These are phyloP conservation scores for Nidularia pulvinata DNA, from an alignment of 768 basidiomycete genomes.

Conservation along the genomic window DNA sequence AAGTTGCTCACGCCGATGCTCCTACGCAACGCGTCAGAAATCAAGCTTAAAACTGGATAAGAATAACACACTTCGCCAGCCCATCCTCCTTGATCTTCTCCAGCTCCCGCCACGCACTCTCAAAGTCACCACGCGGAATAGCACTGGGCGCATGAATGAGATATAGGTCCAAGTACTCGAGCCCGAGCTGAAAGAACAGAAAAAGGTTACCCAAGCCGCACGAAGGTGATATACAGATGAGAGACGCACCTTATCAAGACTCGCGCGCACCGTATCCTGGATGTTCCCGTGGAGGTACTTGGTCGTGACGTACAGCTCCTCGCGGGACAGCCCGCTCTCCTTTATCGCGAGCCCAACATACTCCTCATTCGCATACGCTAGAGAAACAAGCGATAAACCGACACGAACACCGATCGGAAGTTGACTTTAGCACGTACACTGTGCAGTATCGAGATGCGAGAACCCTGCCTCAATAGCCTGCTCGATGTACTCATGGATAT, in stretches of 20 bases:
- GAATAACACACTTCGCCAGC: constrained; percentile 29
- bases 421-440: constrained; percentile 29
- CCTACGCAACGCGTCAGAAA: constrained; percentile 25
- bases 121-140: constrained; percentile 24
- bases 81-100: constrained; percentile 51
- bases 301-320: constrained; percentile 50
- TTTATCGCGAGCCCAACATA: constrained; percentile 36
- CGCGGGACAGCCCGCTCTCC: constrained; percentile 44
- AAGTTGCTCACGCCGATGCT: constrained; percentile 81
- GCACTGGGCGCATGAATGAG: constrained; percentile 55
- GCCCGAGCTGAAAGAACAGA: constrained; percentile 43
- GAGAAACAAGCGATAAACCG: background rate
- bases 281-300: constrained; percentile 35
- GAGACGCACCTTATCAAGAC: constrained; percentile 45
- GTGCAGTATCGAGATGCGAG: constrained; percentile 64
- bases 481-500: constrained; percentile 52
- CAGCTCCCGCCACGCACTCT: constrained; percentile 51
- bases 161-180: constrained; percentile 68
- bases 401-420: too few species aligned
- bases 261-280: constrained; percentile 35
- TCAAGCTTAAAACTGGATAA: constrained; percentile 3
- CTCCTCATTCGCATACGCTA: constrained; percentile 18
- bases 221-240: too few species aligned
- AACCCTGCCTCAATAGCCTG: constrained; percentile 63
- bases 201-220: too few species aligned